Conservation (phyloP, 495 filamentous ascomycete genomes). For the Penicillium arizonense region DNA sequence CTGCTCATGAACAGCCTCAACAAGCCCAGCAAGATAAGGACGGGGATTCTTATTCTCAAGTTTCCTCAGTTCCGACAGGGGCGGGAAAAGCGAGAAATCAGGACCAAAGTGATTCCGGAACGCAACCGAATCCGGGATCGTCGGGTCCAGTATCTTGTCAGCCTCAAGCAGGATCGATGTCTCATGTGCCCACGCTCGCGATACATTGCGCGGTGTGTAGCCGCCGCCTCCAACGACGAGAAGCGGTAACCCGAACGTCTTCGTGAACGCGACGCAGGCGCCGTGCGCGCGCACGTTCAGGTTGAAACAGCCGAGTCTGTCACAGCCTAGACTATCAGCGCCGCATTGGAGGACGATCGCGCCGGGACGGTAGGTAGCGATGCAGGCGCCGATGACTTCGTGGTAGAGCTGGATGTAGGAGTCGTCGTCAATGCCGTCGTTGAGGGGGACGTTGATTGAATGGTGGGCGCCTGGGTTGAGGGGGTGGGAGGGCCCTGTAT, state of each 20-base stretch:
- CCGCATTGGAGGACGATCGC: conserved; percentile 96
- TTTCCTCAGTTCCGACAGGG: conserved; percentile 63
- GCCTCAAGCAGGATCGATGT: conserved; percentile 85
- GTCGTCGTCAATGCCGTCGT: conserved; percentile 87
- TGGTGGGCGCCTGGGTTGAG: conserved; percentile 63
- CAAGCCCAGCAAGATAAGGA: conserved; percentile 71
- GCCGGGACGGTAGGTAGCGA: conserved; percentile 73
- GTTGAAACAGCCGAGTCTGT: conserved; percentile 93
- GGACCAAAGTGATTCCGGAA: conserved; percentile 83
- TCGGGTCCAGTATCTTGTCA: conserved; percentile 64
- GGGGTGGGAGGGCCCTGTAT: conserved; percentile 58
- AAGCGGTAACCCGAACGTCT: conserved; percentile 71
- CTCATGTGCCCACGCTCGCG: conserved; percentile 93
- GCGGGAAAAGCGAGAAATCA: conserved; percentile 73
- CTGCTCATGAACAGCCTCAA: conserved; percentile 76
- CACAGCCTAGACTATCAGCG: conserved; percentile 90
- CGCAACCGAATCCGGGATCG: conserved; percentile 68
- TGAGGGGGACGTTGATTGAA: conserved; percentile 64
- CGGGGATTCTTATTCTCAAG: conserved; percentile 77
- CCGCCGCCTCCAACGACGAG: conserved; percentile 92
- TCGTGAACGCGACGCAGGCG: conserved; percentile 84
- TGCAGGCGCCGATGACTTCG: conserved; percentile 70
- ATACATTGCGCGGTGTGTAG: conserved; percentile 97
- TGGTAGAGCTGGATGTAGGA: conserved; percentile 86
- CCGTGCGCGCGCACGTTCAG: conserved; percentile 93